These are phyloP conservation scores for Ceratocystis colombiana DNA, from an alignment of 2,329 filamentous ascomycete species.

Conservation along the genomic window DNA sequence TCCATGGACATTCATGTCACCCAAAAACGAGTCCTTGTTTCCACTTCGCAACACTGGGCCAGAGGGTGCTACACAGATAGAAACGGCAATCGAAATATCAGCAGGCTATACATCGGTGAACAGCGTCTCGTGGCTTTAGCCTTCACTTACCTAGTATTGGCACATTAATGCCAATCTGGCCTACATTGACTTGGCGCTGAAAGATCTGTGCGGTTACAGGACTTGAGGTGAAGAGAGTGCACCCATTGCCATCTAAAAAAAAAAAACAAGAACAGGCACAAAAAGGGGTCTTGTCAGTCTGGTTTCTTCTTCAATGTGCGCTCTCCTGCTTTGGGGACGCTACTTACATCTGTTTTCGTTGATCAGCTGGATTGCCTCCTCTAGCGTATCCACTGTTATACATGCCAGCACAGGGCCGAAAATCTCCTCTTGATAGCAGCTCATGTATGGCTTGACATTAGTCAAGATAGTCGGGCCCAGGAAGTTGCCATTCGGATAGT, in stretches of 20 bases:
- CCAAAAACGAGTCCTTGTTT: conserved; percentile 30
- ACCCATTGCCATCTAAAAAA: conserved; percentile 28
- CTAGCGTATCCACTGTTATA: conserved; percentile 27
- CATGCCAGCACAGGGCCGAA: conserved; percentile 30
- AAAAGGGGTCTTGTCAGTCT: neutral
- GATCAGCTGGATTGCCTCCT: conserved; percentile 29
- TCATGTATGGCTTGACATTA: conserved; percentile 28
- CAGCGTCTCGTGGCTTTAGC: neutral
- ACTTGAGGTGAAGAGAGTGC: conserved; percentile 28
- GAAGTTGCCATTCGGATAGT: conserved; percentile 30
- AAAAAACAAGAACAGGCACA: neutral
- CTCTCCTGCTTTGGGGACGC: neutral
- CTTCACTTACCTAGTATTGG: conserved; percentile 26
- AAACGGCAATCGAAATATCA: neutral
- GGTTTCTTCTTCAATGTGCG: neutral
- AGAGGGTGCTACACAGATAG: conserved; percentile 25
- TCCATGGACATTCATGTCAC: conserved; percentile 27
- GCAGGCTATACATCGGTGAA: neutral
- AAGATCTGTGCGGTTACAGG: conserved; percentile 26
- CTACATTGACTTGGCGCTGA: conserved; percentile 28
- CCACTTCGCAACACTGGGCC: conserved; percentile 27
- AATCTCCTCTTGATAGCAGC: conserved; percentile 30
- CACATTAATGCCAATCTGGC: conserved; percentile 30
- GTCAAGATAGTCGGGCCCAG: conserved; percentile 29
- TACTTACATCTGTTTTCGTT: conserved; percentile 31